phyloP scores from a whole-genome alignment of 495 filamentous ascomycete genomes.

The Podospora pseudocomata region DNA sequence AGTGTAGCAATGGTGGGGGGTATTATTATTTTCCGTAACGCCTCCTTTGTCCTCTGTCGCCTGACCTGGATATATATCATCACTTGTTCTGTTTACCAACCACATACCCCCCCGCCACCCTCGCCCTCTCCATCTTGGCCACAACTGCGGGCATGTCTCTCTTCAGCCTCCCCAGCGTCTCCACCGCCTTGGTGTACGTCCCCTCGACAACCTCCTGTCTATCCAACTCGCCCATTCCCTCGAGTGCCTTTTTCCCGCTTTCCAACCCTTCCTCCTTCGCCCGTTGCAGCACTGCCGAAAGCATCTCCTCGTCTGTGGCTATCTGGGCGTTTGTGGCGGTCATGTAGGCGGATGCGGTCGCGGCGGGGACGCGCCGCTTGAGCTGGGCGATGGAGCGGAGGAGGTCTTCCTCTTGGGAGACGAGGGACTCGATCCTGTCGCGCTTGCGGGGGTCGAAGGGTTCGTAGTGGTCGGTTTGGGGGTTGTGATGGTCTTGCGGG shows the following conservation, averaged over 20 bases:
- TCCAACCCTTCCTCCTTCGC: conserved; percentile 20
- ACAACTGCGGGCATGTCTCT: conserved; percentile 65
- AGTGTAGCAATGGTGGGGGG: no score
- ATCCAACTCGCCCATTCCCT: conserved; percentile 36
- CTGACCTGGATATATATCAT: neutral
- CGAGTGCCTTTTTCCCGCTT: conserved; percentile 22
- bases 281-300: conserved; percentile 28
- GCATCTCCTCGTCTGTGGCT: conserved; percentile 46
- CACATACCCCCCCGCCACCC: conserved; percentile 61
- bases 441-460: conserved; percentile 70
- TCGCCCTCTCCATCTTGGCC: conserved; percentile 74
- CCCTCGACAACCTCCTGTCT: conserved; percentile 49
- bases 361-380: conserved; percentile 62
- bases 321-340: conserved; percentile 45
- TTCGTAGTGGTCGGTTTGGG: conserved; percentile 52
- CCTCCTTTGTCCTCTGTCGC: no score
- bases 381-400: conserved; percentile 68
- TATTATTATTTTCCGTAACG: neutral
- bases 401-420: conserved; percentile 67
- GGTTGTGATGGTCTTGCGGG: conserved; percentile 22
- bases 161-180: conserved; percentile 52
- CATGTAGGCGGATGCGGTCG: conserved; percentile 55
- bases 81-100: conserved; percentile 32
- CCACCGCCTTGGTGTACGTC: conserved; percentile 49
- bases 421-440: conserved; percentile 60